Percentiles rank a stretch among this genome's conserved stretches.
These are phyloP conservation scores for Wickerhamomyces sp. DNA, from an alignment of 1,139 yeast genomes.

Conservation along the genomic window DNA sequence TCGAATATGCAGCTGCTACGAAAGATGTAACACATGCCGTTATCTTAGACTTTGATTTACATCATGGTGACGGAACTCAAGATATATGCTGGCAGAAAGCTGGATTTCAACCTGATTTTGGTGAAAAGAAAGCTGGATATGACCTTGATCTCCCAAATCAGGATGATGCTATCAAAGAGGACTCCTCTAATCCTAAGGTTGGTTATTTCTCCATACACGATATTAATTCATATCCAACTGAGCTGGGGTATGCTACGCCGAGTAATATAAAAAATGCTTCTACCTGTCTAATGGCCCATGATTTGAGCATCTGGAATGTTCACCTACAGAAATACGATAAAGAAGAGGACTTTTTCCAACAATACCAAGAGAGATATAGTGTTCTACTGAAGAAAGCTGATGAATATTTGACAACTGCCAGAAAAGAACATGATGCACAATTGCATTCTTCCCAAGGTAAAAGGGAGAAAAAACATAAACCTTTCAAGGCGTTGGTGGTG, in stretches of 20 bases:
- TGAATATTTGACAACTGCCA: conserved; percentile 54
- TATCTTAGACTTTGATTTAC: conserved; percentile 77
- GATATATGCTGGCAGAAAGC: conserved; percentile 84
- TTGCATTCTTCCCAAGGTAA: conserved; percentile 26
- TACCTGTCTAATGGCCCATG: conserved; percentile 77
- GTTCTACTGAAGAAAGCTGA: conserved; percentile 63
- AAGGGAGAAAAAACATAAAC: conserved; percentile 14
- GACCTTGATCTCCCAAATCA: conserved; percentile 34
- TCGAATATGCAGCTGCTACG: conserved; percentile 67
- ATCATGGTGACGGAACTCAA: conserved; percentile 92
- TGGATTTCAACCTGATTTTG: conserved; percentile 52
- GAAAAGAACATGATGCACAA: conserved; percentile 39
- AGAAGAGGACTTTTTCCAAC: conserved; percentile 58
- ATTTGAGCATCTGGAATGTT: conserved; percentile 78
- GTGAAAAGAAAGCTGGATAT: conserved; percentile 18
- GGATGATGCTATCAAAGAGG: conserved; percentile 51
- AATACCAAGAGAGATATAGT: conserved; percentile 61
- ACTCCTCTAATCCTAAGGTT: conserved; percentile 56
- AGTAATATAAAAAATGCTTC: conserved; percentile 75
- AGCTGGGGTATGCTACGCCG: conserved; percentile 69
- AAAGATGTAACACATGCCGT: conserved; percentile 78
- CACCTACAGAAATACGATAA: conserved; percentile 66
- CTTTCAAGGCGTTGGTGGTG: conserved; percentile 66
- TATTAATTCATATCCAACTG: conserved; percentile 84
- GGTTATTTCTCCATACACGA: conserved; percentile 87